Percentiles rank a stretch among this genome's conserved stretches.
Evolutionary conservation across 2,329 filamentous ascomycete species (phyloP).

Genomic region (Coleophoma cylindrospora): DNA sequence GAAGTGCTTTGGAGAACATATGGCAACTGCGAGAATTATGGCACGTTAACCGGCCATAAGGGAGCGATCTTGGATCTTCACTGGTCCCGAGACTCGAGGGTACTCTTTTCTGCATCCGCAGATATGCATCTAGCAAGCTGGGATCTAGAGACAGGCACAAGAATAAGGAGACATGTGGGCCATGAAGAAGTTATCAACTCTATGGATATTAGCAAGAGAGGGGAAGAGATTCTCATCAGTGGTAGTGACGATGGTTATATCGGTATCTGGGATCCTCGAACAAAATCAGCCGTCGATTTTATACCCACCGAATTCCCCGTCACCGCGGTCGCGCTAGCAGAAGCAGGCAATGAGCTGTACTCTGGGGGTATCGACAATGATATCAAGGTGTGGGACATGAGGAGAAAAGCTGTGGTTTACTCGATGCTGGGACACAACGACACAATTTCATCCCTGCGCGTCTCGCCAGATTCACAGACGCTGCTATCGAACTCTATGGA

Average conservation of each 20-base stretch:
- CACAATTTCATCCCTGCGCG: slow-evolving; percentile 80
- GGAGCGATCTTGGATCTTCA: slow-evolving; percentile 88
- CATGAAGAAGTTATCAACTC: slow-evolving; percentile 96
- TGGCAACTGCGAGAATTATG: slow-evolving; percentile 92
- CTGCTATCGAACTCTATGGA: slow-evolving; percentile 92
- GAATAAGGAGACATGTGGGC: slow-evolving; percentile 86
- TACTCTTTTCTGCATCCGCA: slow-evolving; percentile 87
- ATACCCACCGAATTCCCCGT: slow-evolving; percentile 90
- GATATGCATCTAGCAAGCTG: slow-evolving; percentile 92
- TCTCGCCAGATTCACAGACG: slow-evolving; percentile 91
- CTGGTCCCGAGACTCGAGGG: slow-evolving; percentile 92
- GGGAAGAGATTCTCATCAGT: slow-evolving; percentile 85
- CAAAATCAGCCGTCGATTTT: slow-evolving; percentile 82
- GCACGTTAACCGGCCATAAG: slow-evolving; percentile 80
- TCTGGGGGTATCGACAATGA: slow-evolving; percentile 95
- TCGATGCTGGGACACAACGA: slow-evolving; percentile 86
- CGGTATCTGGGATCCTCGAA: slow-evolving; percentile 91
- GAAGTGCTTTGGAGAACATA: slow-evolving; percentile 91
- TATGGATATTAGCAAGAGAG: slow-evolving; percentile 81
- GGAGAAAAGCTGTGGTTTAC: slow-evolving; percentile 86
- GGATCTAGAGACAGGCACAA: slow-evolving; percentile 87
- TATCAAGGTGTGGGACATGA: slow-evolving; percentile 94
- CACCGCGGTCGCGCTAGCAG: slow-evolving; percentile 84
- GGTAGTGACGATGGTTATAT: slow-evolving; percentile 92
- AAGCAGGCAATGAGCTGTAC: slow-evolving; percentile 93